These are phyloP conservation scores for Postia placenta DNA, from an alignment of 768 basidiomycete genomes.

Conservation along the genomic window DNA sequence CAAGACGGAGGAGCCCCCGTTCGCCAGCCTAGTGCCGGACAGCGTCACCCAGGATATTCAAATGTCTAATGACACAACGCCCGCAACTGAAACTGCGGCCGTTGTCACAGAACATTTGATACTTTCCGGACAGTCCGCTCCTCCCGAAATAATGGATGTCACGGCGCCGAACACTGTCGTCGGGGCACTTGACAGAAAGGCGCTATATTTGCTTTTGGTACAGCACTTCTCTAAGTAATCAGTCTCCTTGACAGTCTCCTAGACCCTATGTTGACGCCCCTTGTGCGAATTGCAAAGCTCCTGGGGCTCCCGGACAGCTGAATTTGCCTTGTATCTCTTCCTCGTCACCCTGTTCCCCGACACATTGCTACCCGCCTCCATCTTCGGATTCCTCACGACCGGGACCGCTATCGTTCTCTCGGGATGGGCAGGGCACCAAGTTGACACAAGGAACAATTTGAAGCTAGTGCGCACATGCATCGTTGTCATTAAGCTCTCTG, in stretches of 20 bases:
- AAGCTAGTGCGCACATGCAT: slow-evolving; percentile 34
- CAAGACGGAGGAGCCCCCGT: too few relatives aligned
- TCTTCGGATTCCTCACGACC: slow-evolving; percentile 41
- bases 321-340: slow-evolving; percentile 39
- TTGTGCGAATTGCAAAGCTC: slow-evolving; percentile 10
- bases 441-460: slow-evolving; percentile 34
- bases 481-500: slow-evolving; percentile 33
- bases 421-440: slow-evolving; percentile 34
- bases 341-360: slow-evolving; percentile 35
- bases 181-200: slow-evolving; percentile 9
- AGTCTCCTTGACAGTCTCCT: background rate
- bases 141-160: too few relatives aligned
- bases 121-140: too few relatives aligned
- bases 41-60: too few relatives aligned
- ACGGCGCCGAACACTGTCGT: too few relatives aligned
- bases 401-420: slow-evolving; percentile 34
- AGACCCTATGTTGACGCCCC: background rate
- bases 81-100: too few relatives aligned
- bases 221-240: slow-evolving; percentile 18
- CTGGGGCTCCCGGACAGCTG: slow-evolving; percentile 31
- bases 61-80: too few relatives aligned
- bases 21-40: too few relatives aligned
- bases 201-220: slow-evolving; percentile 9
- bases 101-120: too few relatives aligned
- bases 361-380: slow-evolving; percentile 41